Percentiles rank a stretch among this genome's conserved stretches.
These are phyloP conservation scores for Dactylella cylindrospora DNA, from an alignment of 2,329 filamentous ascomycete genomes.

Conservation along the genomic window DNA sequence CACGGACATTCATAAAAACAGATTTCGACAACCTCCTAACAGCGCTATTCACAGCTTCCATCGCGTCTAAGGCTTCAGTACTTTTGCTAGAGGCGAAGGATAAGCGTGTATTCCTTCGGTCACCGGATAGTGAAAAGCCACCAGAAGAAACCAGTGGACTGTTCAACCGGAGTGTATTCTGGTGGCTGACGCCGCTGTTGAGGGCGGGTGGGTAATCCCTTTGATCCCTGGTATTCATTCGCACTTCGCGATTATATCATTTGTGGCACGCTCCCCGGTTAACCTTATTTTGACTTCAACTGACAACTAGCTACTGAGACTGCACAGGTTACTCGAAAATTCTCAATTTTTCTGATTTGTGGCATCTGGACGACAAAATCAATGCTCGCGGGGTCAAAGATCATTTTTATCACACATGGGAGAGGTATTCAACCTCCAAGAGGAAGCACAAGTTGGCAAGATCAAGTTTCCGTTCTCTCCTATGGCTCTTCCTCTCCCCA, in stretches of 20 bases:
- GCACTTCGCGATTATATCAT: too few relatives aligned
- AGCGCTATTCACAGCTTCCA: slow-evolving; percentile 22
- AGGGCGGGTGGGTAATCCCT: slow-evolving; percentile 19
- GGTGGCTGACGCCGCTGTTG: slow-evolving; percentile 52
- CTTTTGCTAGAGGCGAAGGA: slow-evolving; percentile 37
- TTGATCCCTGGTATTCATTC: too few relatives aligned
- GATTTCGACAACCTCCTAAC: slow-evolving; percentile 31
- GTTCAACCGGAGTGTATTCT: slow-evolving; percentile 52
- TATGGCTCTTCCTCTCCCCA: slow-evolving; percentile 26
- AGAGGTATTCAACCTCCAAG: slow-evolving; percentile 18
- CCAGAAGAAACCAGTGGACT: slow-evolving; percentile 51
- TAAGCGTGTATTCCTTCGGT: slow-evolving; percentile 25
- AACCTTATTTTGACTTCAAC: background rate
- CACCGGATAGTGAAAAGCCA: slow-evolving; percentile 46
- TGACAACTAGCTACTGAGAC: background rate
- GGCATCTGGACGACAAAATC: slow-evolving; percentile 26
- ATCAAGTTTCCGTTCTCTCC: slow-evolving; percentile 26
- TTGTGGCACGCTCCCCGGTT: too few relatives aligned
- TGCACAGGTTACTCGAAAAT: slow-evolving; percentile 25
- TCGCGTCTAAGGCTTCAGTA: slow-evolving; percentile 28
- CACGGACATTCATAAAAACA: slow-evolving; percentile 25
- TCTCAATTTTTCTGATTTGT: slow-evolving; percentile 26
- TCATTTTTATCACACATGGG: slow-evolving; percentile 32
- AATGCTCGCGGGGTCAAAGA: slow-evolving; percentile 18
- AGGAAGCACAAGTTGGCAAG: slow-evolving; percentile 22